Conservation (phyloP, 495 filamentous ascomycete genomes). For the Clohesyomyces aquaticus region DNA sequence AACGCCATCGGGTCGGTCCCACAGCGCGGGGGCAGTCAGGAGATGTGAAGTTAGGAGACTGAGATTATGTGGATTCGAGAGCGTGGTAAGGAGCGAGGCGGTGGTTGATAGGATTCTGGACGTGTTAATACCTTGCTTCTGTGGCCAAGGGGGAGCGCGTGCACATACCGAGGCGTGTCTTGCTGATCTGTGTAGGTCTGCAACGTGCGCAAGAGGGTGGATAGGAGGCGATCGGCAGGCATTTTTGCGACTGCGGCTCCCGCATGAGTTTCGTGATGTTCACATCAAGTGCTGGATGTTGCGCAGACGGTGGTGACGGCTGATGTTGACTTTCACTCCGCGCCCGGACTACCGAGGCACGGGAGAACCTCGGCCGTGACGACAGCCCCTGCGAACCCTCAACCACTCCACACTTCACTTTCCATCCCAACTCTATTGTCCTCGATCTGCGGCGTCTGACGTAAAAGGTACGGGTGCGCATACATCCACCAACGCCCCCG, state of each 20-base stretch:
- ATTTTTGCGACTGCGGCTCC: slow-evolving; percentile 27
- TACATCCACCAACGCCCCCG: background rate
- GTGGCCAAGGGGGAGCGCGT: background rate
- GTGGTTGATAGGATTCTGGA: slow-evolving; percentile 77
- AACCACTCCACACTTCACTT: slow-evolving; percentile 1
- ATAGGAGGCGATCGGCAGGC: slow-evolving; percentile 48
- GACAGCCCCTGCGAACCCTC: background rate
- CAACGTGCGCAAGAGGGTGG: slow-evolving; percentile 48
- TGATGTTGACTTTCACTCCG: slow-evolving; percentile 20
- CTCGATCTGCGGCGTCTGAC: background rate
- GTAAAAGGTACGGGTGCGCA: background rate
- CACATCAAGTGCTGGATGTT: background rate
- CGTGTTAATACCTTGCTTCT: slow-evolving; percentile 34
- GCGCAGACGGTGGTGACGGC: slow-evolving; percentile 1
- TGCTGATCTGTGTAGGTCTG: slow-evolving; percentile 51
- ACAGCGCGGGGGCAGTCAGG: slow-evolving; percentile 82
- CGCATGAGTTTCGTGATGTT: background rate
- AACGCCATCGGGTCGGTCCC: slow-evolving; percentile 74
- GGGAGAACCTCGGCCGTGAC: slow-evolving; percentile 11
- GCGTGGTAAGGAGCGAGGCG: slow-evolving; percentile 75
- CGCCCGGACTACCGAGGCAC: slow-evolving; percentile 29
- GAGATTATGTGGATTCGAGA: slow-evolving; percentile 89
- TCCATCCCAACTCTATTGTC: background rate
- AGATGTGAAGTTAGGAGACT: slow-evolving; percentile 89
- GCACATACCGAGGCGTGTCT: slow-evolving; percentile 53